phyloP scores from a whole-genome alignment of 768 basidiomycete genomes.

The Cantharellus cinnabarinus region DNA sequence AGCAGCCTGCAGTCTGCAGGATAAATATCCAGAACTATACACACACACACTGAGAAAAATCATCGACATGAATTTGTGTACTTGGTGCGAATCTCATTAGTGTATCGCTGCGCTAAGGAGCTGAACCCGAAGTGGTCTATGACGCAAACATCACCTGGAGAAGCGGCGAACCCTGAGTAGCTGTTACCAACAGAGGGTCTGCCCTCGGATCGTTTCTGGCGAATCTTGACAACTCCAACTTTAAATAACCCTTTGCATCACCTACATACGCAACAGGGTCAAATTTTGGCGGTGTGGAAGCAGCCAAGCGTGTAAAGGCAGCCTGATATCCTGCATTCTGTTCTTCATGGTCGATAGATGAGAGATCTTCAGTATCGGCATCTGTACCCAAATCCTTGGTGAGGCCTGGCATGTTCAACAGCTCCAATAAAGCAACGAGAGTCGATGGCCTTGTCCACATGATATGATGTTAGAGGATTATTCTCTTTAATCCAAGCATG shows the following conservation, averaged over 20 bases:
- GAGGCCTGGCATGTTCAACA: slow-evolving; percentile 54
- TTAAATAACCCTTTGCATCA: not conserved
- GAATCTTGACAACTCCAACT: not conserved
- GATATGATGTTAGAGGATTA: not conserved
- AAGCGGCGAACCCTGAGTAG: too few species aligned
- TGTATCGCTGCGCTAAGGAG: too few species aligned
- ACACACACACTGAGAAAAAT: too few species aligned
- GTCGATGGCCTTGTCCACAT: slow-evolving; percentile 34
- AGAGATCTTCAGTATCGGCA: slow-evolving; percentile 36
- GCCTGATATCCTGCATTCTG: slow-evolving; percentile 83
- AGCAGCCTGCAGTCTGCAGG: too few species aligned
- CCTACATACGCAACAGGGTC: slow-evolving; percentile 30
- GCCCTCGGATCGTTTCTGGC: not conserved
- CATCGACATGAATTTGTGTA: too few species aligned
- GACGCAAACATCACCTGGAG: too few species aligned
- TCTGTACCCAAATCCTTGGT: slow-evolving; percentile 8
- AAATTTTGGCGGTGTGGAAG: slow-evolving; percentile 36
- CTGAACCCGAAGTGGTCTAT: too few species aligned
- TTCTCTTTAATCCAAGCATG: not conserved
- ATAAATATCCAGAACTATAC: too few species aligned
- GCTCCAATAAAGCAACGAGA: slow-evolving; percentile 49
- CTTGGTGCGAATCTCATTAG: too few species aligned
- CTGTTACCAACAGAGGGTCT: too few species aligned
- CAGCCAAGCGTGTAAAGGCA: slow-evolving; percentile 78
- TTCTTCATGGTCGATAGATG: slow-evolving; percentile 78